Evolutionary conservation across 2,329 filamentous ascomycete species (phyloP), one percentile per base, ranked within the genome.

Genomic region (Septoria linicola): DNA sequence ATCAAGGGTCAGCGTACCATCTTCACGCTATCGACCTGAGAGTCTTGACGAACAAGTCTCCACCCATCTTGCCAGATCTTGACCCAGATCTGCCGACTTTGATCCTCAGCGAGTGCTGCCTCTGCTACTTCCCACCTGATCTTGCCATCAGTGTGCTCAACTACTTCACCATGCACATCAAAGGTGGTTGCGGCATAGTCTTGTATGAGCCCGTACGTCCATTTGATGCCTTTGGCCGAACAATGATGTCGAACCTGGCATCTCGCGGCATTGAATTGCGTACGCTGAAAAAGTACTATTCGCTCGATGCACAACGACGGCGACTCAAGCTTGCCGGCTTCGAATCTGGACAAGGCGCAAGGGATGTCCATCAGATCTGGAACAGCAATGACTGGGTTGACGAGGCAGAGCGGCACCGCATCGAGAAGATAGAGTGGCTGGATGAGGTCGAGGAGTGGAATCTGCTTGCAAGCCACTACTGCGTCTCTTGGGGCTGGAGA

Each of bases 361-460:
- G 77, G 21, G 82, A 84, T 64, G 77, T 87, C 30, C 75, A 82
- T 59, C 79, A 79, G n/a, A 80, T 96, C 31, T 96, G 64, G 59
- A 42, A 57, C 31, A 51, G 88, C 85, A 79, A 85, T 44, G 72
- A 72, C 1, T 97, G 92, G 90, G 76, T 95, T 2, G 65, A 67
- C 0, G 66, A 76, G 1, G 73, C 74, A 2, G 92, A 97, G 71
- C 91, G 89, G 70, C 84, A 88, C 64, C 77, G 91, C 41, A 82
- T 97, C 1, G 85, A 91, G 58, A 71, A 74, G 8, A 68, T 96
- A 20, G 91, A 99, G 69, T 90, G 93, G 63, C 70, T 99, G 56
- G 93, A 99, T 72, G 93, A 99, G 71, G 80, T 96, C 19, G 93
- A 99, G 71, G 93, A 99, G 73, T 95, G 93, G 87, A 79, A 85